Conservation (phyloP, 202 grass and related monocot species). For the Hordeum pubiflorum region DNA sequence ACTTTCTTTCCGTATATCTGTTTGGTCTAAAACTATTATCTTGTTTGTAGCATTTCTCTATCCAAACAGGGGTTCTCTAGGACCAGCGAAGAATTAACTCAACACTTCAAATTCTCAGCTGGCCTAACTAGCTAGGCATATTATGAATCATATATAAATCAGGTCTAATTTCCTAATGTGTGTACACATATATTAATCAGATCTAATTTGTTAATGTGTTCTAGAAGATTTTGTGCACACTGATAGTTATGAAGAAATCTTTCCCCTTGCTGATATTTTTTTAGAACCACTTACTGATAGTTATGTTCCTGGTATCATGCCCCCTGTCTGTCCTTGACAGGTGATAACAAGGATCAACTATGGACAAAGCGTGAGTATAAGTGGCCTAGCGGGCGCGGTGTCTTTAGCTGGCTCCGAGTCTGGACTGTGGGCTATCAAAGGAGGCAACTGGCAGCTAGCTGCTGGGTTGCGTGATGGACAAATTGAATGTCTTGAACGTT, state of each 20-base stretch:
- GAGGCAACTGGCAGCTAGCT: slow-evolving; percentile 68
- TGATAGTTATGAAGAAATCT: background rate
- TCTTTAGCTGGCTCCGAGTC: slow-evolving; percentile 74
- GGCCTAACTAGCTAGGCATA: background rate
- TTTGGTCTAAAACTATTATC: background rate
- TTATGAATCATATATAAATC: no score
- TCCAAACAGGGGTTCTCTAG: background rate
- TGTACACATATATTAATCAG: no score
- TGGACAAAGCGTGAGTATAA: slow-evolving; percentile 63
- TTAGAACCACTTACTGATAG: background rate
- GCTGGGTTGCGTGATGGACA: slow-evolving; percentile 52
- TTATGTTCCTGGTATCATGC: background rate
- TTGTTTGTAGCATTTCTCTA: background rate
- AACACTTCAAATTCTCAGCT: no score
- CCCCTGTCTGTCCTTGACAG: slow-evolving; percentile 22
- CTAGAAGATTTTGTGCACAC: no score
- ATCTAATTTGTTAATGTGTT: no score
- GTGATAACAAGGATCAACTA: slow-evolving; percentile 94
- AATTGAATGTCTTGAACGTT: no score
- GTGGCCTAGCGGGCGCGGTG: slow-evolving; percentile 67
- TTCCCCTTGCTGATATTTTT: background rate
- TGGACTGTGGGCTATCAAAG: slow-evolving; percentile 66
- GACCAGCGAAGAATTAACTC: background rate
- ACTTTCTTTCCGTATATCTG: background rate
- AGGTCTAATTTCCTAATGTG: background rate